A percentile compares a stretch with the other conserved stretches of the same genome.
These are phyloP conservation scores for Elymus sibiricus DNA, from an alignment of 176 grass and related monocot species.

Conservation along the genomic window DNA sequence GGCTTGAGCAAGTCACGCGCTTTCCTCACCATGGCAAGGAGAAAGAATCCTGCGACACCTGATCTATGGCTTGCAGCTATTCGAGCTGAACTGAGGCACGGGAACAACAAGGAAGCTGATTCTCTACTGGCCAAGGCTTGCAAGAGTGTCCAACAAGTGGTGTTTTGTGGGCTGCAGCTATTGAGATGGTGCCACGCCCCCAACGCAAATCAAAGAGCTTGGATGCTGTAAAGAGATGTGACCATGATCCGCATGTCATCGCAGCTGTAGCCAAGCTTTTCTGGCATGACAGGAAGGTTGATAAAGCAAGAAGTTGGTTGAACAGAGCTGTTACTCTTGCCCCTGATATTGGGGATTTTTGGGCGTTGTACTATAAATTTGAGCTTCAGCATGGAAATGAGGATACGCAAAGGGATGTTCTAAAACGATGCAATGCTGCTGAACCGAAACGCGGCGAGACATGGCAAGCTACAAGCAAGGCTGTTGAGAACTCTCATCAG, in stretches of 20 bases:
- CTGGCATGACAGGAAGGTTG: slow-evolving; percentile 82
- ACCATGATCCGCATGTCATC: slow-evolving; percentile 76
- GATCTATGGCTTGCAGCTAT: slow-evolving; percentile 92
- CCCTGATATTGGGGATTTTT: slow-evolving; percentile 86
- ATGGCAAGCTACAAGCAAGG: slow-evolving; percentile 79
- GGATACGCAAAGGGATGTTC: slow-evolving; percentile 74
- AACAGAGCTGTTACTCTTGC: slow-evolving; percentile 73
- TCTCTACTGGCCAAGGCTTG: slow-evolving; percentile 76
- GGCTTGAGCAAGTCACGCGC: slow-evolving; percentile 86
- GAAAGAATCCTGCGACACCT: slow-evolving; percentile 75
- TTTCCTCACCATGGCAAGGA: slow-evolving; percentile 81
- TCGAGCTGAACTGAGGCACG: slow-evolving; percentile 65
- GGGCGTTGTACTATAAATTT: slow-evolving; percentile 81
- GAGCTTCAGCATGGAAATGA: slow-evolving; percentile 75
- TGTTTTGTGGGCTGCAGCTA: slow-evolving; percentile 70
- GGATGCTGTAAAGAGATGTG: slow-evolving; percentile 73
- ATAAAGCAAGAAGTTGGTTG: slow-evolving; percentile 83
- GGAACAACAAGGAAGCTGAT: slow-evolving; percentile 82
- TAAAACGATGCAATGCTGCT: slow-evolving; percentile 58
- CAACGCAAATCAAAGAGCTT: slow-evolving; percentile 70
- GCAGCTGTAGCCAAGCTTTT: slow-evolving; percentile 78
- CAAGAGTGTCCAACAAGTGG: slow-evolving; percentile 87
- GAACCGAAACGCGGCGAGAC: slow-evolving; percentile 81
- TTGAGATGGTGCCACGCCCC: slow-evolving; percentile 81
- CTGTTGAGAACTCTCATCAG: slow-evolving; percentile 78